A percentile compares a stretch with the other conserved stretches of the same genome.
These are phyloP conservation scores for Striga asiatica DNA, from an alignment of 257 asterid genomes.

Conservation along the genomic window DNA sequence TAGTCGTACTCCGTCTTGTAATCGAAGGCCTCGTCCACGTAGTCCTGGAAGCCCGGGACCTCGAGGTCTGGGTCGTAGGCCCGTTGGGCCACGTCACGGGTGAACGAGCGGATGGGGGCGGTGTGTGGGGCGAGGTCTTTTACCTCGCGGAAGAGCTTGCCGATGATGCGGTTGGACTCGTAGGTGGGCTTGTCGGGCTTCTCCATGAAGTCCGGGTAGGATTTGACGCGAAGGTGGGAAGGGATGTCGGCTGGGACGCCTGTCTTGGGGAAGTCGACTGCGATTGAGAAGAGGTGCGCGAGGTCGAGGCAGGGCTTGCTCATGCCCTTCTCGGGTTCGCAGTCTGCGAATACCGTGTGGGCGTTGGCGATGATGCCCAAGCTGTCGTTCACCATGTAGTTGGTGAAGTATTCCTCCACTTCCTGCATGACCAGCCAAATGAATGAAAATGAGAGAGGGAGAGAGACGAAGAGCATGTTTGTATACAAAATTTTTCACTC, in stretches of 20 bases:
- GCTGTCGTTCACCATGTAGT: slow-evolving; percentile 76
- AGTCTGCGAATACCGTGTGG: slow-evolving; percentile 74
- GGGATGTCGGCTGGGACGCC: slow-evolving; percentile 90
- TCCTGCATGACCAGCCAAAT: slow-evolving; percentile 34
- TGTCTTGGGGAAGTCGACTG: slow-evolving; percentile 87
- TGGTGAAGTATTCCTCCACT: slow-evolving; percentile 68
- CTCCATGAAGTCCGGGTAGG: slow-evolving; percentile 91
- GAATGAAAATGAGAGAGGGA: neutral
- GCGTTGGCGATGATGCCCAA: slow-evolving; percentile 61
- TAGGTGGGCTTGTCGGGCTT: slow-evolving; percentile 58
- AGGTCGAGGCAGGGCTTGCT: slow-evolving; percentile 47
- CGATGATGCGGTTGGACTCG: slow-evolving; percentile 42
- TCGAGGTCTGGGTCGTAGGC: slow-evolving; percentile 60
- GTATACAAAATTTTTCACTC: no score
- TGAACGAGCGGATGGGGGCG: slow-evolving; percentile 28
- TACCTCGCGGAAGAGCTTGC: slow-evolving; percentile 69
- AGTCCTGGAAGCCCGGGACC: slow-evolving; percentile 53
- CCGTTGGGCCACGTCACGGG: slow-evolving; percentile 40
- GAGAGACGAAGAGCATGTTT: no score
- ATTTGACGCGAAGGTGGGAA: slow-evolving; percentile 51
- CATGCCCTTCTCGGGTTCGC: slow-evolving; percentile 38
- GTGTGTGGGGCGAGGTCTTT: slow-evolving; percentile 40
- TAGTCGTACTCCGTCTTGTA: slow-evolving; percentile 58
- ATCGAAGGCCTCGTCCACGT: slow-evolving; percentile 47
- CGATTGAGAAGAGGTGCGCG: slow-evolving; percentile 54